Conservation (phyloP, 331 rosid species). For the Phaseolus coccineus region DNA sequence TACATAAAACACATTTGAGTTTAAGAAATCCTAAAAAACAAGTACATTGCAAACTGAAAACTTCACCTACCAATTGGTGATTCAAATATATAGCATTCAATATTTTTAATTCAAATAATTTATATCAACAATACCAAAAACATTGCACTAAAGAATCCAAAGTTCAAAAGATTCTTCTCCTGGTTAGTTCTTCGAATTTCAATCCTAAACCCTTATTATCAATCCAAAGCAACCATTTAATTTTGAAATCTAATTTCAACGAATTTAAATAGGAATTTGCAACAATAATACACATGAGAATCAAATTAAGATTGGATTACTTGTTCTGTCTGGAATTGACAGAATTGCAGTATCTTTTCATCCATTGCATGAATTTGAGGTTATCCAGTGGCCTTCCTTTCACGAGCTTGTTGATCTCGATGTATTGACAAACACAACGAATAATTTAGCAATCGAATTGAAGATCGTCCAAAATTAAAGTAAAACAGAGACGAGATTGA, state of each 20-base stretch:
- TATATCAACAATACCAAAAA: not conserved
- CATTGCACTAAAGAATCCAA: not conserved
- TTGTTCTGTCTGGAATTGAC: constrained; percentile 59
- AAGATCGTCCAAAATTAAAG: not conserved
- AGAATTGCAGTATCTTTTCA: constrained; percentile 93
- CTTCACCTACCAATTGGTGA: constrained; percentile 79
- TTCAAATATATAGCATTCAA: constrained; percentile 77
- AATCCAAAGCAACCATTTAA: not conserved
- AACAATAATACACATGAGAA: too few relatives aligned
- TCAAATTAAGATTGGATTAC: constrained; percentile 43
- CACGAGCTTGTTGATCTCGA: constrained; percentile 89
- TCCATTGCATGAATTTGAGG: constrained; percentile 96
- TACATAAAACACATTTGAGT: constrained; percentile 34
- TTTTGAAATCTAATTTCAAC: not conserved
- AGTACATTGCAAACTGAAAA: constrained; percentile 33
- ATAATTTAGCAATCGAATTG: not conserved
- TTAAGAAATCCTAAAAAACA: constrained; percentile 15
- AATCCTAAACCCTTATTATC: not conserved
- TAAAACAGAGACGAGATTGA: not conserved
- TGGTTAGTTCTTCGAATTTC: not conserved
- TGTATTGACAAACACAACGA: constrained; percentile 55
- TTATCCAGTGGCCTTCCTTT: constrained; percentile 96
- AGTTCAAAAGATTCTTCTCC: not conserved
- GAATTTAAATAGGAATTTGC: not conserved
- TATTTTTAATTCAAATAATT: too few relatives aligned